Conservation (phyloP, 495 filamentous ascomycete genomes). For the Xylaria palmicola region DNA sequence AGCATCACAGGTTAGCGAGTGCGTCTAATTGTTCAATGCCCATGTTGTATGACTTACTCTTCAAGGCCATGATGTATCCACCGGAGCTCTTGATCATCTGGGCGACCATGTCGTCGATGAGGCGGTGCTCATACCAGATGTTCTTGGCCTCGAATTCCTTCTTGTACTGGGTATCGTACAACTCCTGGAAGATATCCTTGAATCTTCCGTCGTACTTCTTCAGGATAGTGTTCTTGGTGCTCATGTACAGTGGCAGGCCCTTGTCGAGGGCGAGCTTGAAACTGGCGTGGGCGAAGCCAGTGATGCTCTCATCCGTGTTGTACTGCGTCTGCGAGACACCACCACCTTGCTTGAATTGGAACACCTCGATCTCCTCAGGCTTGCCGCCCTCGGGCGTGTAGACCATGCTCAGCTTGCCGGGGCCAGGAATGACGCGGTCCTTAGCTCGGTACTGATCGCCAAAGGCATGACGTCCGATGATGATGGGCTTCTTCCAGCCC, state of each 20-base stretch:
- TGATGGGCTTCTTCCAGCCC: slow-evolving; percentile 97
- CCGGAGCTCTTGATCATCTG: slow-evolving; percentile 99
- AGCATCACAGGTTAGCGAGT: slow-evolving; percentile 6
- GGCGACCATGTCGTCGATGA: slow-evolving; percentile 99
- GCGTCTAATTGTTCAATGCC: not conserved
- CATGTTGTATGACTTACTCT: slow-evolving; percentile 61
- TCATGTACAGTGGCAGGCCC: slow-evolving; percentile 90
- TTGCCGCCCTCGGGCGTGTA: slow-evolving; percentile 82
- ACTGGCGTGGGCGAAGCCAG: slow-evolving; percentile 88
- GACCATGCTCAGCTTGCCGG: slow-evolving; percentile 88
- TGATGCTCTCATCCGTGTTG: slow-evolving; percentile 94
- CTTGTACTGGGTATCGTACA: slow-evolving; percentile 86
- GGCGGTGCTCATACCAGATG: slow-evolving; percentile 98
- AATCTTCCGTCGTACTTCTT: slow-evolving; percentile 98
- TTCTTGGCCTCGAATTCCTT: slow-evolving; percentile 81
- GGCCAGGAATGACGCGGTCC: slow-evolving; percentile 76
- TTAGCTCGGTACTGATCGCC: slow-evolving; percentile 98
- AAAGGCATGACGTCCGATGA: slow-evolving; percentile 97
- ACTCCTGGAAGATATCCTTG: slow-evolving; percentile 99
- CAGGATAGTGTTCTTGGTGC: slow-evolving; percentile 98
- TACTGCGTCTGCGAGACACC: slow-evolving; percentile 93
- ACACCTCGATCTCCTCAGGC: slow-evolving; percentile 86
- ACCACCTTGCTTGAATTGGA: slow-evolving; percentile 76
- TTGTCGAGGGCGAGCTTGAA: slow-evolving; percentile 94
- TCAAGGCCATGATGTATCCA: slow-evolving; percentile 94